Percentiles rank a stretch among this genome's conserved stretches.
phyloP scores from a whole-genome alignment of 148 eudicot genomes.

The Rheum nobile region DNA sequence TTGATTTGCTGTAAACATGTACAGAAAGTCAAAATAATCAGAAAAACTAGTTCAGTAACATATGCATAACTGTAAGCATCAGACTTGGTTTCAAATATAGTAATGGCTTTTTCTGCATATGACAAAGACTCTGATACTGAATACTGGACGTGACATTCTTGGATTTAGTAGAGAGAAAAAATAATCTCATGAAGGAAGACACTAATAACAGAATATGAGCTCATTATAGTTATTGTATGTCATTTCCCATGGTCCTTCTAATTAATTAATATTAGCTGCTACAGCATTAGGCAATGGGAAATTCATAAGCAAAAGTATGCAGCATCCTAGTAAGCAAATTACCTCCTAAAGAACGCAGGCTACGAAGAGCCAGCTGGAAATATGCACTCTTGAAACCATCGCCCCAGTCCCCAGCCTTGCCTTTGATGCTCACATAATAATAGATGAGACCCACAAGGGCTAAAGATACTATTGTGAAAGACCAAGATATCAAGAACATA shows the following conservation, averaged over 20 bases:
- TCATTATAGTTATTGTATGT: not conserved
- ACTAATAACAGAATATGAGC: not conserved
- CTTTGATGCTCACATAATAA: conserved; percentile 88
- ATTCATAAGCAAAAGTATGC: not conserved
- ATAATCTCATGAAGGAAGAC: not conserved
- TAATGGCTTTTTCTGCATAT: no score
- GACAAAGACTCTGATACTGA: not conserved
- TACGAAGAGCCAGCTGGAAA: conserved; percentile 98
- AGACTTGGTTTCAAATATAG: not conserved
- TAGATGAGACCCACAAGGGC: conserved; percentile 95
- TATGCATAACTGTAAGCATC: not conserved
- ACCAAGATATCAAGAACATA: conserved; percentile 97
- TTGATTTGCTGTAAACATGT: conserved; percentile 57
- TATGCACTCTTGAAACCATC: conserved; percentile 99
- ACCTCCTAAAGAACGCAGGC: conserved; percentile 97
- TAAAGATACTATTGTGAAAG: conserved; percentile 83
- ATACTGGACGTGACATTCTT: not conserved
- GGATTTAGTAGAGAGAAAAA: not conserved
- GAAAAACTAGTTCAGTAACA: not conserved
- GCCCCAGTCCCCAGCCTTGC: conserved; percentile 99
- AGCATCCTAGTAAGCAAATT: not conserved
- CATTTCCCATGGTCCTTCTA: not conserved
- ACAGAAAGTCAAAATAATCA: not conserved
- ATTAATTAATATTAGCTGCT: not conserved
- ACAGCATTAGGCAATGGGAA: not conserved